Evolutionary conservation across 192 early-diverging fungal genomes (phyloP).

Genomic region (Rhizophagus sp.): DNA sequence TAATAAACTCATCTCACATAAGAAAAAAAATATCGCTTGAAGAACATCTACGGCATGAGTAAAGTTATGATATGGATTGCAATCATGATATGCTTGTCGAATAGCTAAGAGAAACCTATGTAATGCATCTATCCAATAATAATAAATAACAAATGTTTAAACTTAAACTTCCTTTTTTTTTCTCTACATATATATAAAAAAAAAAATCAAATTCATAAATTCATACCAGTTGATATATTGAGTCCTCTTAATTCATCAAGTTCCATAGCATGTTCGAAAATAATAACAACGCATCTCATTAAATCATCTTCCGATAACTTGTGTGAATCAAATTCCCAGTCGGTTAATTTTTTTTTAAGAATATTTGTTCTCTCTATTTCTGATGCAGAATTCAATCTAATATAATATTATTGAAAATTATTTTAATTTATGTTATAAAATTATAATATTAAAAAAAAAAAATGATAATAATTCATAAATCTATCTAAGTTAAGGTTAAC

Average conservation of each 20-base stretch:
- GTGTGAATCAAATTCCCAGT: slow-evolving; percentile 76
- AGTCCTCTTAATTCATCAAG: slow-evolving; percentile 58
- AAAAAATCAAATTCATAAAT: not conserved
- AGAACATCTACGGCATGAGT: slow-evolving; percentile 94
- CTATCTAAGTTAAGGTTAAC: not conserved
- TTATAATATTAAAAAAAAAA: not conserved
- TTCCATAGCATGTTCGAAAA: slow-evolving; percentile 67
- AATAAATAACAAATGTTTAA: slow-evolving; percentile 28
- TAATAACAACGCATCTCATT: slow-evolving; percentile 65
- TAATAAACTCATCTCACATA: slow-evolving; percentile 64
- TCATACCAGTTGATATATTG: slow-evolving; percentile 53
- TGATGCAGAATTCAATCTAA: slow-evolving; percentile 36
- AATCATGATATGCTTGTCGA: slow-evolving; percentile 55
- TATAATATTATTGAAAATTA: slow-evolving; percentile 1
- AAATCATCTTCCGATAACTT: slow-evolving; percentile 62
- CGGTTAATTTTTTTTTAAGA: slow-evolving; percentile 58
- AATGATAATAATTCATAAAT: not conserved
- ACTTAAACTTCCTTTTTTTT: not conserved
- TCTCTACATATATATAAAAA: too few species aligned
- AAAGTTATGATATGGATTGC: slow-evolving; percentile 94
- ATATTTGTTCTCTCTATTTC: slow-evolving; percentile 38
- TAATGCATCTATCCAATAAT: slow-evolving; percentile 43
- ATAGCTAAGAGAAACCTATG: slow-evolving; percentile 57
- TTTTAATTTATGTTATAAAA: too few species aligned
- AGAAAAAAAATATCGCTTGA: slow-evolving; percentile 83